These are phyloP conservation scores for Chrysoporthe austroafricana DNA, from an alignment of 2,329 filamentous ascomycete genomes.

Conservation along the genomic window DNA sequence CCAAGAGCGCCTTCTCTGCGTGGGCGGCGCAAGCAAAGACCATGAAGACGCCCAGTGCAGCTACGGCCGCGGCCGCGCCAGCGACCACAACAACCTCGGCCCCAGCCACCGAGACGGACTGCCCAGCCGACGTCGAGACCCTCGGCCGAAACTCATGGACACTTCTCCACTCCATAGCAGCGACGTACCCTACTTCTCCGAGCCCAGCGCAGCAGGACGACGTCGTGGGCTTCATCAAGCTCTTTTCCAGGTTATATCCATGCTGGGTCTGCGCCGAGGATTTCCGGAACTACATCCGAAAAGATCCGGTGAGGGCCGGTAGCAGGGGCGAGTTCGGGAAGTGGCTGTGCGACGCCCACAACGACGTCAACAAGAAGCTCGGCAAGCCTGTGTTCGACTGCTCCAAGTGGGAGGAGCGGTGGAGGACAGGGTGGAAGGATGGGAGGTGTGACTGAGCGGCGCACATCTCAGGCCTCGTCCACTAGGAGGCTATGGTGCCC, in stretches of 20 bases:
- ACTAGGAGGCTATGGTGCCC: neutral
- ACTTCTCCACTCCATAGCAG: conserved; percentile 87
- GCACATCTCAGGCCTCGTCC: neutral
- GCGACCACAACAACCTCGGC: conserved; percentile 36
- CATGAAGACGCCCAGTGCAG: conserved; percentile 42
- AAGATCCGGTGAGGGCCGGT: conserved; percentile 65
- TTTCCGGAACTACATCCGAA: conserved; percentile 79
- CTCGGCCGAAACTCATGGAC: conserved; percentile 93
- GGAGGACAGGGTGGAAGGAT: conserved; percentile 86
- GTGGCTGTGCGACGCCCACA: conserved; percentile 87
- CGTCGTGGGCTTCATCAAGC: conserved; percentile 74
- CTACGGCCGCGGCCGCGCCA: conserved; percentile 40
- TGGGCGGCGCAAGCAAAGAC: conserved; percentile 60
- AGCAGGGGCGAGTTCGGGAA: conserved; percentile 72
- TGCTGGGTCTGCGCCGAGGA: conserved; percentile 96
- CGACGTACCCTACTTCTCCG: conserved; percentile 77
- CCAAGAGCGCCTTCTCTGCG: conserved; percentile 63
- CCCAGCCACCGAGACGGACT: conserved; percentile 59
- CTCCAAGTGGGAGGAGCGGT: conserved; percentile 86
- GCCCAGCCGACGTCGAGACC: conserved; percentile 85
- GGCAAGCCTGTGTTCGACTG: conserved; percentile 94
- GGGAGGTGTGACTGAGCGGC: conserved; percentile 59
- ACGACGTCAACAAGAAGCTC: conserved; percentile 85
- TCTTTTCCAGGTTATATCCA: conserved; percentile 88
- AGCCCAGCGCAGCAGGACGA: conserved; percentile 72